Percentiles rank a stretch among this genome's conserved stretches.
Conservation (phyloP, 805 yeast species). For the Candida orba region DNA sequence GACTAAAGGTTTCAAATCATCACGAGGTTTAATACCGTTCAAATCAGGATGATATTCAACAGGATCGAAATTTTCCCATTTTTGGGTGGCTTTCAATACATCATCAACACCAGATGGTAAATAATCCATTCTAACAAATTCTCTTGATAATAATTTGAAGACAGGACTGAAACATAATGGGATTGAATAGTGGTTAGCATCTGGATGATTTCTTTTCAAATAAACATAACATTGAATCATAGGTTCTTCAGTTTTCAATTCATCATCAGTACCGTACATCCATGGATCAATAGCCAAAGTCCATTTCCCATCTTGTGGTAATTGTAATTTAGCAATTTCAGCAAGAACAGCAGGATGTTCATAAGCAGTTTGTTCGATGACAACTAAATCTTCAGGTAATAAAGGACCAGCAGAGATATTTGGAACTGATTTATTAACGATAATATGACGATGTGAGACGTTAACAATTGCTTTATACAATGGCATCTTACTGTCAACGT, state of each 20-base stretch:
- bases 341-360: slow-evolving; percentile 33
- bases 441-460: slow-evolving; percentile 52
- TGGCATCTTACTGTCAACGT: slow-evolving; percentile 39
- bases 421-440: slow-evolving; percentile 48
- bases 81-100: slow-evolving; percentile 42
- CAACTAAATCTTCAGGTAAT: slow-evolving; percentile 7
- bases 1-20: slow-evolving; percentile 64
- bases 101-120: slow-evolving; percentile 50
- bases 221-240: slow-evolving; percentile 67
- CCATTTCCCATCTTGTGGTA: slow-evolving; percentile 45
- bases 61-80: slow-evolving; percentile 53
- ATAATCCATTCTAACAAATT: neutral
- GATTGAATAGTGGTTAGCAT: slow-evolving; percentile 68
- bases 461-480: slow-evolving; percentile 71
- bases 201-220: slow-evolving; percentile 47
- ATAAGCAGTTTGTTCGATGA: slow-evolving; percentile 35
- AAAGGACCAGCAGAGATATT: too few species aligned
- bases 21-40: slow-evolving; percentile 33
- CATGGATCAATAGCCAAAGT: slow-evolving; percentile 70
- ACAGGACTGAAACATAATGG: slow-evolving; percentile 73
- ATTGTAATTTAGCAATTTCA: slow-evolving; percentile 58
- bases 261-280: slow-evolving; percentile 72
- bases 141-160: neutral
- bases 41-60: slow-evolving; percentile 65
- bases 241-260: slow-evolving; percentile 25